These are phyloP conservation scores for Schizothecium vesticola DNA, from an alignment of 495 filamentous ascomycete species.

Conservation along the genomic window DNA sequence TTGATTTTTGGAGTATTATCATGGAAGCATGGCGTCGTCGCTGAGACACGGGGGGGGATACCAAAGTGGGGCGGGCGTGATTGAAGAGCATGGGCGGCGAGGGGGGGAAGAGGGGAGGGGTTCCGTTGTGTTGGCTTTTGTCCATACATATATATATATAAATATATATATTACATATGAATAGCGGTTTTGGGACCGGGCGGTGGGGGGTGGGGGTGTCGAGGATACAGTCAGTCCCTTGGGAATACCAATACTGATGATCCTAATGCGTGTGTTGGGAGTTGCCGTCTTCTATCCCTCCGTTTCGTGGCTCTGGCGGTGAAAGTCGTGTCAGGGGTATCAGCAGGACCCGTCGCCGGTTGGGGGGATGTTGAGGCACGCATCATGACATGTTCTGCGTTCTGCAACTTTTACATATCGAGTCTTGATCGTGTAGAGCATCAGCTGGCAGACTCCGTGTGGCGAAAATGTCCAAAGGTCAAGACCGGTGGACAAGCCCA, in stretches of 20 bases:
- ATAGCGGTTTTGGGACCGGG: not conserved
- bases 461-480: slow-evolving; percentile 9
- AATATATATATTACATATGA: not conserved
- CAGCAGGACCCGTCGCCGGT: not conserved
- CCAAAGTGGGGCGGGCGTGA: not conserved
- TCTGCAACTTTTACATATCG: not conserved
- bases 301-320: not conserved
- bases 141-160: not conserved
- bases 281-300: not conserved
- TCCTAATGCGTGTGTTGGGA: not conserved
- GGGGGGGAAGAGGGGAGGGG: not conserved
- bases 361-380: not conserved
- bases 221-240: not conserved
- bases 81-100: not conserved
- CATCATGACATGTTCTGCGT: not conserved
- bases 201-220: not conserved
- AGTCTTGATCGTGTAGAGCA: not conserved
- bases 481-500: not conserved
- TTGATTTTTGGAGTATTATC: not conserved
- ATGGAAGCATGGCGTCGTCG: slow-evolving; percentile 3
- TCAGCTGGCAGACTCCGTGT: slow-evolving; percentile 19
- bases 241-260: not conserved
- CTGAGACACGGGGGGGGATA: not conserved
- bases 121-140: not conserved
- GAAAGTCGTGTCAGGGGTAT: not conserved